These are phyloP conservation scores for Globisporangium okanoganense DNA, from an alignment of 352 stramenopile genomes.

Conservation along the genomic window DNA sequence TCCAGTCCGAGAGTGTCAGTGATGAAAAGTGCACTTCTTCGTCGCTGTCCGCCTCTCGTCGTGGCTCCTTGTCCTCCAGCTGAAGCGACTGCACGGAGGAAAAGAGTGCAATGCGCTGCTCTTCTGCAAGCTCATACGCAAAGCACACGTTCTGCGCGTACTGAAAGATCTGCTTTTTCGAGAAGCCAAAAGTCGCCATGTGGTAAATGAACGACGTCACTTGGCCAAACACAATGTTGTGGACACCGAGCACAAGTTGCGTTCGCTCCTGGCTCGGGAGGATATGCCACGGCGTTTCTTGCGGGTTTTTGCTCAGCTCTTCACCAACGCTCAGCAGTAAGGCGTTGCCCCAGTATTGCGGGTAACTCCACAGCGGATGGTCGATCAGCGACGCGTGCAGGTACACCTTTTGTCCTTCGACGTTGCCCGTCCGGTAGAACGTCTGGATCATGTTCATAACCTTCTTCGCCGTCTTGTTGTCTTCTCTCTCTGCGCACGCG, in stretches of 20 bases:
- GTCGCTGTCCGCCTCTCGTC: conserved; percentile 16
- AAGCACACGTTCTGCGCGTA: conserved; percentile 75
- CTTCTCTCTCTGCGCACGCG: conserved; percentile 54
- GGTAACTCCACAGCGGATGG: conserved; percentile 63
- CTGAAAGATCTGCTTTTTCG: conserved; percentile 58
- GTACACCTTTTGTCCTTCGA: conserved; percentile 54
- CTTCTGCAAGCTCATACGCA: conserved; percentile 74
- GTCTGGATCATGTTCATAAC: conserved; percentile 87
- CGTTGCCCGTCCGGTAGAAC: conserved; percentile 41
- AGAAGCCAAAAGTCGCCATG: conserved; percentile 67
- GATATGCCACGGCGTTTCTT: conserved; percentile 67
- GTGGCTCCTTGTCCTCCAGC: conserved; percentile 16
- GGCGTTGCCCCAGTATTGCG: conserved; percentile 70
- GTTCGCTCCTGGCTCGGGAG: conserved; percentile 45
- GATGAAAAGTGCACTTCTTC: conserved; percentile 60
- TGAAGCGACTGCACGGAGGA: conserved; percentile 44
- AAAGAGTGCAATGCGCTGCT: conserved; percentile 71
- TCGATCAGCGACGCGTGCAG: conserved; percentile 45
- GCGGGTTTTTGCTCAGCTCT: conserved; percentile 70
- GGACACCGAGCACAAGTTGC: conserved; percentile 69
- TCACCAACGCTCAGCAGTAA: conserved; percentile 71
- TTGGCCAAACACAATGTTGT: conserved; percentile 80
- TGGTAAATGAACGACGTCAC: conserved; percentile 73
- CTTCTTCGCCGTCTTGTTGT: conserved; percentile 61
- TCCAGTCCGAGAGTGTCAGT: conserved; percentile 61